Percentiles rank a stretch among this genome's conserved stretches.
Conservation (phyloP, 225 moss, liverwort and hornwort genomes). For the Physcomitrellopsis africana region DNA sequence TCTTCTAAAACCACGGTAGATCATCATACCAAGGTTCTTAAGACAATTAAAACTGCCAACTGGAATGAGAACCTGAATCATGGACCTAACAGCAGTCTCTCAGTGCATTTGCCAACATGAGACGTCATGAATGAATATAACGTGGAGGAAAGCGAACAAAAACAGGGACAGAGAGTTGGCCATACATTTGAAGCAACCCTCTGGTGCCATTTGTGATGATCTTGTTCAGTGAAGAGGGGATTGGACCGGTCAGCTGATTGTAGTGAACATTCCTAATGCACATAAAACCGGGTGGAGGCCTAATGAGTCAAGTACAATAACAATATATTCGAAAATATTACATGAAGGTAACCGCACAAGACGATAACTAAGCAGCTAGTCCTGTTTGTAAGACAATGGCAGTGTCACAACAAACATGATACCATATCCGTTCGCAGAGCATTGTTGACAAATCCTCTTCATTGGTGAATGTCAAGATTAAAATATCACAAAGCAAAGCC, state of each 20-base stretch:
- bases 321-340: not conserved
- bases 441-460: not conserved
- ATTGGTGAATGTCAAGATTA: not conserved
- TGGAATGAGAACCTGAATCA: not conserved
- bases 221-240: slow-evolving; percentile 38
- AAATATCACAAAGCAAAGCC: not conserved
- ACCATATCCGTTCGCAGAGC: not conserved
- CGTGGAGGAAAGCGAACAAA: not conserved
- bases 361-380: not conserved
- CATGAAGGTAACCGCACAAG: not conserved
- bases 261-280: slow-evolving; percentile 58
- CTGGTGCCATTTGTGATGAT: not conserved
- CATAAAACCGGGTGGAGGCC: slow-evolving; percentile 2
- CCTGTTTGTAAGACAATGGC: not conserved
- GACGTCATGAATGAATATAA: too few relatives aligned
- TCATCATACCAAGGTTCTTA: not conserved
- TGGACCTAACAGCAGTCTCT: not conserved
- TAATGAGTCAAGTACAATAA: not conserved
- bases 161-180: not conserved
- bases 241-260: slow-evolving; percentile 51
- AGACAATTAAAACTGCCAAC: not conserved
- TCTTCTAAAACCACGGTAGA: not conserved
- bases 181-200: slow-evolving; percentile 59
- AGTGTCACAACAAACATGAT: not conserved
- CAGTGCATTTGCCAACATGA: too few relatives aligned